Conservation (phyloP, 345 rosid genomes). For the Zanthoxylum bungeanum region DNA sequence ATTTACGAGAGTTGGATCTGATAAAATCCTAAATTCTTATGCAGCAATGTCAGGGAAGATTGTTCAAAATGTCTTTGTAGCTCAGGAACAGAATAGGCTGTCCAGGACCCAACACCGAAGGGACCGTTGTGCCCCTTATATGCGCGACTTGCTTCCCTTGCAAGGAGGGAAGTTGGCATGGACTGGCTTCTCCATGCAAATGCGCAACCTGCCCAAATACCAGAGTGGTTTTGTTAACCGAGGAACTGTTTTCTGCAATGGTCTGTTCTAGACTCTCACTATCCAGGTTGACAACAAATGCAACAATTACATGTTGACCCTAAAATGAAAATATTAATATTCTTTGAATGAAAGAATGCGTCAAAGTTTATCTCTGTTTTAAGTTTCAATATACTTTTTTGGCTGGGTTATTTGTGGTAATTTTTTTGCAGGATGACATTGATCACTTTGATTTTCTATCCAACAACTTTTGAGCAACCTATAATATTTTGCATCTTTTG, state of each 20-base stretch:
- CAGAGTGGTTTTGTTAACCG: constrained; percentile 57
- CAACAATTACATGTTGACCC: constrained; percentile 25
- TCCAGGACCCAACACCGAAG: constrained; percentile 55
- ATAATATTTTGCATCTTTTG: neutral
- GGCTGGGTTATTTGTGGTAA: neutral
- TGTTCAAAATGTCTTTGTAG: constrained; percentile 73
- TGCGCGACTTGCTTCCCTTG: constrained; percentile 57
- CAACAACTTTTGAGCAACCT: neutral
- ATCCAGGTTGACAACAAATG: constrained; percentile 41
- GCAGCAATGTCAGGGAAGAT: constrained; percentile 82
- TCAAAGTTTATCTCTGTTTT: neutral
- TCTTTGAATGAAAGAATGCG: neutral
- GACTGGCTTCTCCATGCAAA: constrained; percentile 70
- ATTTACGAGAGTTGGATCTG: constrained; percentile 21
- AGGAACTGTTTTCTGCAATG: constrained; percentile 68
- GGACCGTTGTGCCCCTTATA: constrained; percentile 50
- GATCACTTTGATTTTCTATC: neutral
- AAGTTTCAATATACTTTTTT: neutral
- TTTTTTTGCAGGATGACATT: constrained; percentile 11
- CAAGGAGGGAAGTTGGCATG: constrained; percentile 78
- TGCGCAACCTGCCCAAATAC: constrained; percentile 44
- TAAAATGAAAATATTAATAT: constrained; percentile 5
- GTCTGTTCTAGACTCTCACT: constrained; percentile 86
- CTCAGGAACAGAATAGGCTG: constrained; percentile 66
- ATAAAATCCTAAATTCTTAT: constrained; percentile 52